Conservation (phyloP, 257 asterid genomes). For the Solanum appendiculatum region DNA sequence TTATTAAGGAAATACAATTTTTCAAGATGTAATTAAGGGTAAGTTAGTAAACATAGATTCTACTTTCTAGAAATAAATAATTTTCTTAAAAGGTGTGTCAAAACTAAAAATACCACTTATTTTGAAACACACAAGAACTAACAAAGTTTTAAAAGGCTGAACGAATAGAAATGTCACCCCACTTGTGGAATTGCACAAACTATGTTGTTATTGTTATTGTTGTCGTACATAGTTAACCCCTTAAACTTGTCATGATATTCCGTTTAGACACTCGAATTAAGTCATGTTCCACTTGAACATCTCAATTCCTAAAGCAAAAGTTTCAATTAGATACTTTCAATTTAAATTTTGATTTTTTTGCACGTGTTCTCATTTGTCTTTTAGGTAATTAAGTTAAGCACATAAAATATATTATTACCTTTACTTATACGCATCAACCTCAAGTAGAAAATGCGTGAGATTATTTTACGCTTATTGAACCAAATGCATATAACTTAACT, state of each 20-base stretch:
- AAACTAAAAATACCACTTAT: background rate
- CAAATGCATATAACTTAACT: background rate
- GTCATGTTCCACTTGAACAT: background rate
- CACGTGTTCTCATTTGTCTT: background rate
- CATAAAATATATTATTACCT: background rate
- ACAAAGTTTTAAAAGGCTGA: background rate
- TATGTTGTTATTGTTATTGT: background rate
- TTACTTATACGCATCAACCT: background rate
- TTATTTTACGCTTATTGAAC: background rate
- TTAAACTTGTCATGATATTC: background rate
- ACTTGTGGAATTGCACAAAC: no score
- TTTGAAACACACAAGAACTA: background rate
- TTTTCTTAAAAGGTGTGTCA: background rate
- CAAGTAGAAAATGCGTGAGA: background rate
- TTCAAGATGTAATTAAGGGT: no score
- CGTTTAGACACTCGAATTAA: background rate
- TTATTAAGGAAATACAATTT: no score
- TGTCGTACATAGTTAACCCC: background rate
- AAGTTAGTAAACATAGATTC: background rate
- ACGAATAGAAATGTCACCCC: background rate
- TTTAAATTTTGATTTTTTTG: background rate
- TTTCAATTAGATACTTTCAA: background rate
- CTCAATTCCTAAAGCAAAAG: background rate
- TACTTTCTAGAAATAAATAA: background rate
- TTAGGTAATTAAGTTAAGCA: background rate